Evolutionary conservation across 2,329 filamentous ascomycete species (phyloP).

Genomic region (Fusarium scirpi): DNA sequence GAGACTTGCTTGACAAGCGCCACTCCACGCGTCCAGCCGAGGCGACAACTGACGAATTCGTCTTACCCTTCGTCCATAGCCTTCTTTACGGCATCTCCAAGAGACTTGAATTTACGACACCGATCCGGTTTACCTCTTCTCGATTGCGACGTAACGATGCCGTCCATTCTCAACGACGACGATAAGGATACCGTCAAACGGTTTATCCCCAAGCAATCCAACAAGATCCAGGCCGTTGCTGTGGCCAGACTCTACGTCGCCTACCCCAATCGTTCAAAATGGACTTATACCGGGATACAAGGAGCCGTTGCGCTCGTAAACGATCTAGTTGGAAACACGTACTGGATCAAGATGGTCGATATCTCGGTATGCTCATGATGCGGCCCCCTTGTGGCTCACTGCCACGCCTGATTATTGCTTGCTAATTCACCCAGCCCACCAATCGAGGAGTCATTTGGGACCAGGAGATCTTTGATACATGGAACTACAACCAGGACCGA

Average conservation of each 20-base stretch:
- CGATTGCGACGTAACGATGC: constrained; percentile 58
- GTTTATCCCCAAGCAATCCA: constrained; percentile 89
- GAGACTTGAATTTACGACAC: constrained; percentile 8
- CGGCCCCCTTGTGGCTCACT: constrained; percentile 14
- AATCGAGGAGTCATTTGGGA: constrained; percentile 93
- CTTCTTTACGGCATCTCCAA: constrained; percentile 2
- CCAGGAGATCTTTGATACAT: constrained; percentile 96
- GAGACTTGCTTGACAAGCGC: constrained; percentile 36
- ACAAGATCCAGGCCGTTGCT: constrained; percentile 97
- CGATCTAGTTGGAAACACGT: constrained; percentile 93
- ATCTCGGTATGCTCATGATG: constrained; percentile 74
- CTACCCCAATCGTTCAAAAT: constrained; percentile 85
- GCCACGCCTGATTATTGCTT: constrained; percentile 18
- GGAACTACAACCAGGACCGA: constrained; percentile 95
- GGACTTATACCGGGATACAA: constrained; percentile 94
- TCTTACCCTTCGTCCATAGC: constrained; percentile 24
- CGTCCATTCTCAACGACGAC: constrained; percentile 83
- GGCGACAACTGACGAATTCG: constrained; percentile 29
- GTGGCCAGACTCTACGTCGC: constrained; percentile 95
- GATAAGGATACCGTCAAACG: constrained; percentile 98
- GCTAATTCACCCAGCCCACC: constrained; percentile 66
- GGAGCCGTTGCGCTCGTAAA: constrained; percentile 92
- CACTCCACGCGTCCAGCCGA: constrained; percentile 44
- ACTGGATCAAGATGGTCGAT: constrained; percentile 98
- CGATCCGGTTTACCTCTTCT: constrained; percentile 1